Evolutionary conservation across 1,284 basidiomycete genomes (phyloP).

Genomic region (Boletus smithii): DNA sequence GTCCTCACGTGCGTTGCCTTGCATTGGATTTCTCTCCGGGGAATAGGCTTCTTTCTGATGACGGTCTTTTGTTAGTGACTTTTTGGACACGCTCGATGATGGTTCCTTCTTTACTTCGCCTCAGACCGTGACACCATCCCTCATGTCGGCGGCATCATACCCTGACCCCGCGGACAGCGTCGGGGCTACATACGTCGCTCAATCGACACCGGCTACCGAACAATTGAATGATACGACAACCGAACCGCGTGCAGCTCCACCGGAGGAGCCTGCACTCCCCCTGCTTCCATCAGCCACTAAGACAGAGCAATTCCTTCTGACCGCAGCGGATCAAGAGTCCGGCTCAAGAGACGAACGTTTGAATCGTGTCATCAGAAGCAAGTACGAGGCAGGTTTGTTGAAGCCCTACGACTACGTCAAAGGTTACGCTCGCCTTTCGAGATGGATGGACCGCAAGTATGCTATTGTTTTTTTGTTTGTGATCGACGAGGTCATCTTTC

Average conservation of each 20-base stretch:
- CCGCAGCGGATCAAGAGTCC: conserved; percentile 91
- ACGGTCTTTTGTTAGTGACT: conserved; percentile 52
- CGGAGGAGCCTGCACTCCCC: conserved; percentile 30
- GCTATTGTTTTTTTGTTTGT: conserved; percentile 21
- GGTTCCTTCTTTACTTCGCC: conserved; percentile 63
- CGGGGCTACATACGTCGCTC: conserved; percentile 14
- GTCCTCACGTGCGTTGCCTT: conserved; percentile 63
- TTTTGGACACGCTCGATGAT: conserved; percentile 75
- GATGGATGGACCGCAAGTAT: conserved; percentile 94
- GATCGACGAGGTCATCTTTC: neutral
- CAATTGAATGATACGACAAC: conserved; percentile 11
- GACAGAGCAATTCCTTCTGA: conserved; percentile 87
- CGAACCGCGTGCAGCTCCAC: conserved; percentile 17
- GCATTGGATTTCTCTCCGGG: neutral
- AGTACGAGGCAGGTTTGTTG: conserved; percentile 93
- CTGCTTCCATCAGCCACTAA: conserved; percentile 70
- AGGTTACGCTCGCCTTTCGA: conserved; percentile 82
- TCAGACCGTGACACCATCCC: conserved; percentile 44
- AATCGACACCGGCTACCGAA: conserved; percentile 21
- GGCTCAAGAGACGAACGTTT: conserved; percentile 90
- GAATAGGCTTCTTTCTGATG: neutral
- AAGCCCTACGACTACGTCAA: conserved; percentile 97
- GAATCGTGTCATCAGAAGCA: conserved; percentile 90
- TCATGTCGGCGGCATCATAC: conserved; percentile 48
- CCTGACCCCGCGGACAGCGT: conserved; percentile 14